Evolutionary conservation across 768 basidiomycete genomes (phyloP).

Genomic region (Pulveroboletus sp.): DNA sequence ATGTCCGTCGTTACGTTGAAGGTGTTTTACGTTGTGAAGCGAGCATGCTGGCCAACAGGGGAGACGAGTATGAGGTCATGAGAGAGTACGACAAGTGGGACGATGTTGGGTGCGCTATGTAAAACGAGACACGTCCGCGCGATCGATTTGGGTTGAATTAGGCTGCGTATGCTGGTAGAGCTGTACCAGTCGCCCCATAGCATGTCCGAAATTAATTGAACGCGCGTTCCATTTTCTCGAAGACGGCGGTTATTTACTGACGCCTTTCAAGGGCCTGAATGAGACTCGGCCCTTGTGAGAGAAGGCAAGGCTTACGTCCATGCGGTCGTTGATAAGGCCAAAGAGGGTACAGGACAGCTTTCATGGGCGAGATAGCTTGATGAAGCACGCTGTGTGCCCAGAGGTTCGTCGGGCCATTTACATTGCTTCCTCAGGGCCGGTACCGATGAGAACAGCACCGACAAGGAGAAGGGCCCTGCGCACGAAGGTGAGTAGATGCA

Average conservation of each 20-base stretch:
- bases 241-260: slow-evolving; percentile 8
- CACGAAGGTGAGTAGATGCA: not conserved
- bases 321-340: slow-evolving; percentile 1
- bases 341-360: not conserved
- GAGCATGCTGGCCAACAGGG: not conserved
- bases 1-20: slow-evolving; percentile 17
- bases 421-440: not conserved
- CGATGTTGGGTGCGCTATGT: too few relatives aligned
- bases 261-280: not conserved
- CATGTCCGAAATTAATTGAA: slow-evolving; percentile 11
- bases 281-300: not conserved
- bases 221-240: slow-evolving; percentile 15
- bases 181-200: not conserved
- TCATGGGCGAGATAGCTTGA: not conserved
- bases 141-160: slow-evolving; percentile 6
- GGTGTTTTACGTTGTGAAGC: not conserved
- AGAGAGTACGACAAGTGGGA: not conserved
- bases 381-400: not conserved
- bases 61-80: slow-evolving; percentile 1
- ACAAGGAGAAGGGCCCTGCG: not conserved
- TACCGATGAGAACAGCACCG: not conserved
- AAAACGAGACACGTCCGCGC: too few relatives aligned
- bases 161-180: not conserved
- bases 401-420: not conserved
- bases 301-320: slow-evolving; percentile 2